Percentiles rank a stretch among this genome's conserved stretches.
Conservation (phyloP, 2,329 filamentous ascomycete genomes). For the Xylaria sp. region DNA sequence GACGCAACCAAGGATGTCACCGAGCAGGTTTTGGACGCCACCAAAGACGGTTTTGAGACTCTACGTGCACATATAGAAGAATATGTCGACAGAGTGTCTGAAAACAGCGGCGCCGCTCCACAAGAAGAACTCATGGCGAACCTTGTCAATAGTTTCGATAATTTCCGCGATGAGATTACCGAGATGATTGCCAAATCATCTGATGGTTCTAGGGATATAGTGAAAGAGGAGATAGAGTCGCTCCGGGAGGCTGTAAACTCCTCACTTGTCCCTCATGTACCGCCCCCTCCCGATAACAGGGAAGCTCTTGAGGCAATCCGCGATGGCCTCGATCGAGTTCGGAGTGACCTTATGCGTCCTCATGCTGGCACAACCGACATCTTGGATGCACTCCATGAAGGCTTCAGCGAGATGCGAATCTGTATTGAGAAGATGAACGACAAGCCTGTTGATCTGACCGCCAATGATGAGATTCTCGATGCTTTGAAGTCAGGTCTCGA, state of each 20-base stretch:
- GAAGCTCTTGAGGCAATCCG: slow-evolving; percentile 78
- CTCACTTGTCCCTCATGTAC: slow-evolving; percentile 69
- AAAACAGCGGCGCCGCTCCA: slow-evolving; percentile 61
- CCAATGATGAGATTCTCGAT: slow-evolving; percentile 89
- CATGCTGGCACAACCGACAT: slow-evolving; percentile 83
- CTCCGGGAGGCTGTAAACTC: slow-evolving; percentile 81
- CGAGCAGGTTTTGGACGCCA: slow-evolving; percentile 86
- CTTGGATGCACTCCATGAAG: slow-evolving; percentile 88
- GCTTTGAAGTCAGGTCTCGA: slow-evolving; percentile 85
- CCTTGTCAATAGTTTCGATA: slow-evolving; percentile 72
- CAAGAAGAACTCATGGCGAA: slow-evolving; percentile 83
- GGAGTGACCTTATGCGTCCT: slow-evolving; percentile 76
- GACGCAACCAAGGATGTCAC: slow-evolving; percentile 85
- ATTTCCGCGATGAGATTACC: slow-evolving; percentile 73
- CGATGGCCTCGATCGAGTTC: slow-evolving; percentile 77
- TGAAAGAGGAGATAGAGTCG: slow-evolving; percentile 84
- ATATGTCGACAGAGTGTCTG: slow-evolving; percentile 79
- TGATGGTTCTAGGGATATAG: slow-evolving; percentile 70
- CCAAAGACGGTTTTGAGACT: slow-evolving; percentile 82
- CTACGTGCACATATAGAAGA: slow-evolving; percentile 82
- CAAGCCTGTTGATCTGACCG: slow-evolving; percentile 82
- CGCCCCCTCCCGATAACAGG: slow-evolving; percentile 58
- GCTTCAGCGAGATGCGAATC: slow-evolving; percentile 77
- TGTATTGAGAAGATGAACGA: slow-evolving; percentile 82
- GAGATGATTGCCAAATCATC: slow-evolving; percentile 64